Conservation (phyloP, 2,329 filamentous ascomycete species). For the Chaetomium strumarium region DNA sequence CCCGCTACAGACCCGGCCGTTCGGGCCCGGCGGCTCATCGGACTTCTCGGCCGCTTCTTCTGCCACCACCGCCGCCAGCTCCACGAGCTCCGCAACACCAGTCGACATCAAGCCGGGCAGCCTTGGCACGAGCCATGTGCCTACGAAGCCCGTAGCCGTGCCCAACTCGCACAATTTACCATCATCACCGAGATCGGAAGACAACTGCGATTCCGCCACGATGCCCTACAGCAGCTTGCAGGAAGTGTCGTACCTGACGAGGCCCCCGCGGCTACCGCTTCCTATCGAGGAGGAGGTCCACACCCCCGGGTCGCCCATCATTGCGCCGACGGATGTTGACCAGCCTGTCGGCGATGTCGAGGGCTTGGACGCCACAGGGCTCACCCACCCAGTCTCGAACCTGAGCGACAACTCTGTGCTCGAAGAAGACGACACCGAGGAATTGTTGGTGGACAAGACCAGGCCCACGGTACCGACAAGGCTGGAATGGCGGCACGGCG, state of each 20-base stretch:
- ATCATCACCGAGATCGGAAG: constrained; percentile 31
- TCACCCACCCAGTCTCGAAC: constrained; percentile 51
- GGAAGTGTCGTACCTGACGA: constrained; percentile 56
- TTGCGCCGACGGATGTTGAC: constrained; percentile 59
- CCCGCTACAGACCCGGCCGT: constrained; percentile 36
- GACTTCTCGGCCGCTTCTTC: constrained; percentile 40
- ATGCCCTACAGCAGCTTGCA: constrained; percentile 53
- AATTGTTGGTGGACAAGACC: constrained; percentile 67
- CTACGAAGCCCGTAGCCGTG: constrained; percentile 55
- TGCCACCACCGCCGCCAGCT: constrained; percentile 25
- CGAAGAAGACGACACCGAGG: constrained; percentile 74
- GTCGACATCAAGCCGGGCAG: constrained; percentile 31
- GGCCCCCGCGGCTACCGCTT: constrained; percentile 84
- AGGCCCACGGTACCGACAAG: constrained; percentile 74
- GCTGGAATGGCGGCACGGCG: constrained; percentile 78
- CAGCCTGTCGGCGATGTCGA: constrained; percentile 49
- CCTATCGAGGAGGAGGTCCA: constrained; percentile 90
- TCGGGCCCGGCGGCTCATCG: constrained; percentile 42
- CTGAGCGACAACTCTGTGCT: constrained; percentile 54
- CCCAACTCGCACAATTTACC: constrained; percentile 38
- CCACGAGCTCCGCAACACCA: constrained; percentile 30
- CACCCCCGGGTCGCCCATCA: constrained; percentile 83
- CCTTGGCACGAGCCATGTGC: constrained; percentile 28
- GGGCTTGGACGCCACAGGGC: constrained; percentile 38
- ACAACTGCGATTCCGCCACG: constrained; percentile 37